phyloP scores from a whole-genome alignment of 805 yeast species.

The Candida orba region DNA sequence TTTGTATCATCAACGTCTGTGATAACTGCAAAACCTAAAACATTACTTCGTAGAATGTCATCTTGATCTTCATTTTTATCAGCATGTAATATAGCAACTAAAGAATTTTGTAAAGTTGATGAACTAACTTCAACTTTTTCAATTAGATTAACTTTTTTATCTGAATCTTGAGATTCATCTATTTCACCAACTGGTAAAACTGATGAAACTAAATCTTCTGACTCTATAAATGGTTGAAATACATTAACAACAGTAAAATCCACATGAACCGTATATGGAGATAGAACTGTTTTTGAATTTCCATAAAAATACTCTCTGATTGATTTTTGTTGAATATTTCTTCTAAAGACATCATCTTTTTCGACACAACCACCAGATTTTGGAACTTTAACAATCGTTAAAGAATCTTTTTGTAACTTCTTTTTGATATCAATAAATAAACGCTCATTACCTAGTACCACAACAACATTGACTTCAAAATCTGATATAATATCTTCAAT shows the following conservation, averaged over 20 bases:
- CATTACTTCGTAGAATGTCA: conserved; percentile 45
- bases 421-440: conserved; percentile 55
- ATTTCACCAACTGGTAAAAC: conserved; percentile 23
- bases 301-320: conserved; percentile 93
- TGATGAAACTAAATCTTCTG: conserved; percentile 14
- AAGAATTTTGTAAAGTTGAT: conserved; percentile 62
- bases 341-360: conserved; percentile 56
- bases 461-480: conserved; percentile 50
- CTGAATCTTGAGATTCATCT: conserved; percentile 19
- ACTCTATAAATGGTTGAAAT: conserved; percentile 41
- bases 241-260: conserved; percentile 55
- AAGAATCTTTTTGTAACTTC: conserved; percentile 30
- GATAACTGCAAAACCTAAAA: conserved; percentile 64
- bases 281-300: conserved; percentile 49
- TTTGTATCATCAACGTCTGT: conserved; percentile 65
- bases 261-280: conserved; percentile 81
- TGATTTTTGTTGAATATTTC: conserved; percentile 67
- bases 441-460: conserved; percentile 74
- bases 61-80: conserved; percentile 39
- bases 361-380: conserved; percentile 74
- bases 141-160: conserved; percentile 12
- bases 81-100: conserved; percentile 59
- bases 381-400: conserved; percentile 47
- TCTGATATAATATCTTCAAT: conserved; percentile 52
- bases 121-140: conserved; percentile 38